These are phyloP conservation scores for Dictyostelium capitatum DNA, from an alignment of 78 protist genomes.

Conservation along the genomic window DNA sequence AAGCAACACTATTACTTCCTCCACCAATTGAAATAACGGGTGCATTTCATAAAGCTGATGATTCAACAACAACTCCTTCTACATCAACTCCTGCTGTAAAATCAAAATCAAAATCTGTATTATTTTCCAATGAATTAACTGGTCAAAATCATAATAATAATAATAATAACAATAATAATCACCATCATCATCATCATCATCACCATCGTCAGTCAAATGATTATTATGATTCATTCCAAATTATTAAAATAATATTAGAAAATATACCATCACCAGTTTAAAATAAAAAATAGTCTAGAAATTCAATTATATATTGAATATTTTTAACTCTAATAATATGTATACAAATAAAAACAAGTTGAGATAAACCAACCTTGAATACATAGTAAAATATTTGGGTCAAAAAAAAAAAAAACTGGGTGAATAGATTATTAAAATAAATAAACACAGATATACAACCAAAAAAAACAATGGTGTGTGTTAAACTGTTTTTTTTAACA, in stretches of 20 bases:
- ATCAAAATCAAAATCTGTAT: not conserved
- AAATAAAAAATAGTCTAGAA: not conserved
- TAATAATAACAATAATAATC: not conserved
- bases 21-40: conserved; percentile 48
- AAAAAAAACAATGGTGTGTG: no score
- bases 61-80: not conserved
- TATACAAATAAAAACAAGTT: no score
- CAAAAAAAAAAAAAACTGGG: no score
- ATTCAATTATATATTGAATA: no score
- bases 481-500: no score
- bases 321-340: no score
- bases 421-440: no score
- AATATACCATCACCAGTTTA: conserved; percentile 66
- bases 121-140: not conserved
- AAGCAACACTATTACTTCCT: conserved; percentile 71
- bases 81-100: not conserved
- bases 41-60: conserved; percentile 7
- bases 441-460: no score
- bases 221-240: conserved; percentile 46
- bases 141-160: not conserved
- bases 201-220: not conserved
- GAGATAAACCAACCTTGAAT: no score
- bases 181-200: not conserved
- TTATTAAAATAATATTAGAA: conserved; percentile 59
- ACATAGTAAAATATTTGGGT: no score